Conservation (phyloP, 176 grass and related monocot species). For the Ensete ventricosum region DNA sequence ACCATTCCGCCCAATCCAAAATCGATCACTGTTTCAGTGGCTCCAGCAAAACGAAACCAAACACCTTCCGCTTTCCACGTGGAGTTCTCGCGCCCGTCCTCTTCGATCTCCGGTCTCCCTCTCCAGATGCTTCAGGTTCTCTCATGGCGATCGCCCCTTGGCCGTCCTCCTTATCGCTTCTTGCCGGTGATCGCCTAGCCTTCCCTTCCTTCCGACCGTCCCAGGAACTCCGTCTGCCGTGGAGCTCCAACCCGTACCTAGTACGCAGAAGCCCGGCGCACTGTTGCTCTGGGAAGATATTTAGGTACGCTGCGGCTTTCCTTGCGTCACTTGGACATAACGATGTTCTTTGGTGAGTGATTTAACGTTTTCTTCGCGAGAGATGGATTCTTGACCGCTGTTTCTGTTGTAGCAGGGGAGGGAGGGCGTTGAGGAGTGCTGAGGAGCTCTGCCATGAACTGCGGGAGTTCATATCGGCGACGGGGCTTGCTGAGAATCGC, state of each 20-base stretch:
- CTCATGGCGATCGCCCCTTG: neutral
- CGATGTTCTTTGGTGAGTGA: too few relatives aligned
- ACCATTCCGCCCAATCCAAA: neutral
- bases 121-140: neutral
- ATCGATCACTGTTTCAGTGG: neutral
- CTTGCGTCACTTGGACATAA: neutral
- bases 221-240: neutral
- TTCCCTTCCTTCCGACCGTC: neutral
- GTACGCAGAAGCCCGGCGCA: neutral
- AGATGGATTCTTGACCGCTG: neutral
- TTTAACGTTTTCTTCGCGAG: neutral
- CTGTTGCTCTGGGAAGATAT: neutral
- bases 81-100: neutral
- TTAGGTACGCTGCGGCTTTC: neutral
- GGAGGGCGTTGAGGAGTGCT: constrained; percentile 23
- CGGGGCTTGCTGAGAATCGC: constrained; percentile 23
- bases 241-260: neutral
- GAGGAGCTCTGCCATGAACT: constrained; percentile 29
- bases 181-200: neutral
- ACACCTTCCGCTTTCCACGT: neutral
- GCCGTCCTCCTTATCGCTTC: neutral
- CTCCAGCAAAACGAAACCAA: neutral
- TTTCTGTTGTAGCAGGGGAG: constrained; percentile 11
- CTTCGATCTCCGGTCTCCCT: neutral
- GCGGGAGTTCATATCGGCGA: constrained; percentile 22